Conservation (phyloP, 129 eudicot genomes). For the Helichrysum umbraculigerum region DNA sequence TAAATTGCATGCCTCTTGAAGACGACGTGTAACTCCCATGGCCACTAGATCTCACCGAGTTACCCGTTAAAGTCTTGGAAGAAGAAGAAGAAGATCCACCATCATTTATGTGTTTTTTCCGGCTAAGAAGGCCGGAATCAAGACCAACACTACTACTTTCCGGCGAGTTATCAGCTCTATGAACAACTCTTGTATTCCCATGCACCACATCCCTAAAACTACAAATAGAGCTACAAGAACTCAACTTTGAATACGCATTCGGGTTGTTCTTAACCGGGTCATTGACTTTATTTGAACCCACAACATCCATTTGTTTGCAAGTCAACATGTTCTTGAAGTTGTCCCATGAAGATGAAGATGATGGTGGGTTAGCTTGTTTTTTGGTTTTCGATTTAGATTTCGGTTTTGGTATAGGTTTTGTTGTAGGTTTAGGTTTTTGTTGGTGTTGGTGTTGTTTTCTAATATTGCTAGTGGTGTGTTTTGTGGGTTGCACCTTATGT, state of each 20-base stretch:
- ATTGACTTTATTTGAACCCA: constrained; percentile 43
- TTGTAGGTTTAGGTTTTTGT: constrained; percentile 39
- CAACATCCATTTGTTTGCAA: constrained; percentile 67
- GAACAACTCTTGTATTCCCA: constrained; percentile 78
- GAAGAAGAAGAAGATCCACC: constrained; percentile 43
- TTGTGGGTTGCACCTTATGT: constrained; percentile 37
- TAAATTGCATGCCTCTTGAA: constrained; percentile 71
- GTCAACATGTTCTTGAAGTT: constrained; percentile 79
- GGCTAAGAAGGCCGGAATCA: constrained; percentile 49
- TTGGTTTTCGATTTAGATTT: constrained; percentile 23
- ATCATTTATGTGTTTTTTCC: constrained; percentile 29
- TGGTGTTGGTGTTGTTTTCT: constrained; percentile 30
- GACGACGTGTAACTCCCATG: constrained; percentile 27
- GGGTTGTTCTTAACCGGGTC: constrained; percentile 46
- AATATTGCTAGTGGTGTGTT: constrained; percentile 23
- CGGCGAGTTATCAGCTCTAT: constrained; percentile 83
- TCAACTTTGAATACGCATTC: constrained; percentile 37
- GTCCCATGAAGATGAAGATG: constrained; percentile 73
- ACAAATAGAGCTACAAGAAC: constrained; percentile 68
- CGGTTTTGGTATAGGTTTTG: constrained; percentile 12
- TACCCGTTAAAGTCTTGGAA: constrained; percentile 42
- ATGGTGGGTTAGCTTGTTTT: constrained; percentile 43
- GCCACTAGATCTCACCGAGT: constrained; percentile 55
- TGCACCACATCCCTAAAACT: constrained; percentile 73
- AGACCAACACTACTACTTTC: constrained; percentile 63